Percentiles rank a stretch among this genome's conserved stretches.
Evolutionary conservation across 1,284 basidiomycete species (phyloP).

Genomic region (Ustilago shanxiensis): DNA sequence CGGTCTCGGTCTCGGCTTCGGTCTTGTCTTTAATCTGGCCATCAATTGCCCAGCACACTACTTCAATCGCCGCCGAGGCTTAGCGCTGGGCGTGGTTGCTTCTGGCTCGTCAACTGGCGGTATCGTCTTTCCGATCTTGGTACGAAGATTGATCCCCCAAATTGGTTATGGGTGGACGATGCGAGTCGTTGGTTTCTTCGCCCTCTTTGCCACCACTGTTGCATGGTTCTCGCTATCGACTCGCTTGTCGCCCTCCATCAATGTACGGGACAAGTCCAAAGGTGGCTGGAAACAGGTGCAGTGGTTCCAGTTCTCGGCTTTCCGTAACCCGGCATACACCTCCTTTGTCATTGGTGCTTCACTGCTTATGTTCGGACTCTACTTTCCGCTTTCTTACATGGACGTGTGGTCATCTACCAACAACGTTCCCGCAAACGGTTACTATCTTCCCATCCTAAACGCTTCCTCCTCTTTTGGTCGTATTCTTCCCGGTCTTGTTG

Average conservation of each 20-base stretch:
- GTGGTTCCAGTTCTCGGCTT: constrained; percentile 42
- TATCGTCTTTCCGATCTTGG: constrained; percentile 61
- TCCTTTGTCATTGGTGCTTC: constrained; percentile 45
- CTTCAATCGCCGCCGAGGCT: constrained; percentile 35
- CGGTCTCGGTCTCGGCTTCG: constrained; percentile 58
- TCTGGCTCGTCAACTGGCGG: constrained; percentile 57
- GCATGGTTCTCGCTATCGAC: constrained; percentile 49
- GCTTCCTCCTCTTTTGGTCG: constrained; percentile 66
- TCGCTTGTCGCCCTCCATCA: constrained; percentile 44
- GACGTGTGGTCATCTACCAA: constrained; percentile 41
- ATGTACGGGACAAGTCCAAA: constrained; percentile 43
- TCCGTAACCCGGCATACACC: constrained; percentile 46
- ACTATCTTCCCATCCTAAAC: constrained; percentile 60
- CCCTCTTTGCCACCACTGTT: constrained; percentile 31
- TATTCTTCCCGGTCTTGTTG: constrained; percentile 66
- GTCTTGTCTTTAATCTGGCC: constrained; percentile 45
- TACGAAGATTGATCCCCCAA: constrained; percentile 35
- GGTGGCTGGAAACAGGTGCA: constrained; percentile 49
- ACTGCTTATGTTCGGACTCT: constrained; percentile 56
- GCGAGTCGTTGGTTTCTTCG: constrained; percentile 57
- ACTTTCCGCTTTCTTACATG: constrained; percentile 56
- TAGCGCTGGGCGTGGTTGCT: constrained; percentile 57
- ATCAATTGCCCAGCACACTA: constrained; percentile 49
- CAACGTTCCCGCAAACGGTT: constrained; percentile 37
- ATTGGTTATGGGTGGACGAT: constrained; percentile 59